Evolutionary conservation across 495 filamentous ascomycete species (phyloP).

Genomic region (Talaromyces nanjingensis): DNA sequence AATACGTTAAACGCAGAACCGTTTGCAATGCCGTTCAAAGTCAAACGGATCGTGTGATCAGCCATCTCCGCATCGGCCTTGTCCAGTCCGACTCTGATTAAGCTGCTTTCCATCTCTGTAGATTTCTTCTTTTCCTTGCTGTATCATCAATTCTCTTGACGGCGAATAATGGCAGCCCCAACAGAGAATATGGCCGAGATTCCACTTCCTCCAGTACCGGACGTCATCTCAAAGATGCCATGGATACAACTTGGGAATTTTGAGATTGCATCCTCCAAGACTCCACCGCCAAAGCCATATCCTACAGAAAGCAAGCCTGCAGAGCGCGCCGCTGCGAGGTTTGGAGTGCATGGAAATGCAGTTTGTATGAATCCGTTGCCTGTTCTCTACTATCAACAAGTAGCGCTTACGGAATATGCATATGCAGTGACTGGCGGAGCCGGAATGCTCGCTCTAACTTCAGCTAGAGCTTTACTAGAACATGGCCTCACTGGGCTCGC

Average conservation of each 20-base stretch:
- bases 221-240: slow-evolving; percentile 12
- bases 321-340: slow-evolving; percentile 45
- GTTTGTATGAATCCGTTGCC: slow-evolving; percentile 21
- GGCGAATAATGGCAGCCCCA: neutral
- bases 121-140: neutral
- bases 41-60: neutral
- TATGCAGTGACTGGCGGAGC: slow-evolving; percentile 55
- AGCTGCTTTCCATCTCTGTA: neutral
- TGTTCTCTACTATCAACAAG: neutral
- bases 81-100: neutral
- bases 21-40: neutral
- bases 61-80: neutral
- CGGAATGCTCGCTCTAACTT: slow-evolving; percentile 54
- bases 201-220: slow-evolving; percentile 3
- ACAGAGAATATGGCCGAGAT: neutral
- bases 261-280: slow-evolving; percentile 30
- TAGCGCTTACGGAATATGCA: neutral
- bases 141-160: neutral
- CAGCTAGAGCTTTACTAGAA: slow-evolving; percentile 58
- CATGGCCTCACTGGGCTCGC: slow-evolving; percentile 53
- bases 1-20: neutral
- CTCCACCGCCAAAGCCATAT: slow-evolving; percentile 38
- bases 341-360: slow-evolving; percentile 55
- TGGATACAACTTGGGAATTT: slow-evolving; percentile 18
- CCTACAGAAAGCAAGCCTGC: slow-evolving; percentile 32